Conservation (phyloP, 352 stramenopile genomes). For the Pythium periplocum region DNA sequence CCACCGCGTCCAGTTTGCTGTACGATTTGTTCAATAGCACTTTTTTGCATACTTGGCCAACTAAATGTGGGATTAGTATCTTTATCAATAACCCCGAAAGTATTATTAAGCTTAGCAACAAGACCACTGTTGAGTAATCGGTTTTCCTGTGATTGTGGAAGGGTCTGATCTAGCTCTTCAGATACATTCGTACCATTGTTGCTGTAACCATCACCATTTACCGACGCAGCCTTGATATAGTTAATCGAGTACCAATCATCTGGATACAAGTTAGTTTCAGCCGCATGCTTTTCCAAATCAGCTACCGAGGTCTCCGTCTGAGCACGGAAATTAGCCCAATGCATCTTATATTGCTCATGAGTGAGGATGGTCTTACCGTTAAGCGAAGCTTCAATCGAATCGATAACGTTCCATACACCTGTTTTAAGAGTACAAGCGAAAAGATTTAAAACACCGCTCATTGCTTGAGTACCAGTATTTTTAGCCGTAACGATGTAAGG, state of each 20-base stretch:
- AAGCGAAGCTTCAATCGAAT: conserved; percentile 13
- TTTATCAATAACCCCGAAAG: conserved; percentile 3
- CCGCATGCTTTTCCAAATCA: conserved; percentile 14
- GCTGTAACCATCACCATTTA: conserved; percentile 11
- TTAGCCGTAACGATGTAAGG: conserved; percentile 17
- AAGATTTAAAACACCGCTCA: conserved; percentile 10
- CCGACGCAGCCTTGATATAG: conserved; percentile 1
- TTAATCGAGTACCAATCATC: conserved; percentile 20
- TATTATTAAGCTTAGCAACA: conserved; percentile 2
- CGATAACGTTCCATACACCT: conserved; percentile 23
- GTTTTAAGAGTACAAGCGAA: conserved; percentile 14
- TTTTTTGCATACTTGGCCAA: not conserved
- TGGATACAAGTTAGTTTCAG: conserved; percentile 14
- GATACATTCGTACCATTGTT: conserved; percentile 9
- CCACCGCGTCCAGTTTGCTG: conserved; percentile 6
- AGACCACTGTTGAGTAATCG: conserved; percentile 6
- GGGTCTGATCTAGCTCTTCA: conserved; percentile 1
- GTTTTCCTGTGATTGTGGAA: conserved; percentile 2
- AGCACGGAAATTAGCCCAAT: conserved; percentile 20
- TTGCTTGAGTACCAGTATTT: conserved; percentile 10
- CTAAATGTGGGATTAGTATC: conserved; percentile 4
- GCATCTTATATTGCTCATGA: conserved; percentile 15
- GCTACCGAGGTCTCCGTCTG: conserved; percentile 11
- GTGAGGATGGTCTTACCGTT: conserved; percentile 17
- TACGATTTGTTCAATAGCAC: conserved; percentile 1